Evolutionary conservation across 2,329 filamentous ascomycete species (phyloP), one percentile per base, ranked within the genome.

Genomic region (Xylaria sp.): DNA sequence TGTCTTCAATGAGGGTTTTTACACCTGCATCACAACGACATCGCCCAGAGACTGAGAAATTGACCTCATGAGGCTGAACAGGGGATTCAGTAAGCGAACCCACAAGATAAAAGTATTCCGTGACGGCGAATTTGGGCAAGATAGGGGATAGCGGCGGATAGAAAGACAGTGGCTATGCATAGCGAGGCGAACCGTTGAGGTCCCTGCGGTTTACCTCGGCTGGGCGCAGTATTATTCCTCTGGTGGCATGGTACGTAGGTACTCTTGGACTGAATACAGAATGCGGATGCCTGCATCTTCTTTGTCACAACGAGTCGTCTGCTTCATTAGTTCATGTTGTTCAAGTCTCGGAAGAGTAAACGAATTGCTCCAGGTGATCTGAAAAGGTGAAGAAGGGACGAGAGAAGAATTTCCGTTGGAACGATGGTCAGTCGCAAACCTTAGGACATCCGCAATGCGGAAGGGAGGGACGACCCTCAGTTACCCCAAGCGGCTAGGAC

Each of bases 281-380:
- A 53, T 54, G 47, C 39, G 47, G 37, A 47, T 57, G 54, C 59
- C 55, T 60, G 11, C 37, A 34, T 23, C 8, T 30, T 9, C 18
- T 50, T 34, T 13, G 6, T 13, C 48, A 34, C 19, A 8, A 50
- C 19, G 10, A 11, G 19, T 34, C 11, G 23, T 34, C 13, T 10
- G 9, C 30, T 34, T 18, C 16, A 19, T 49, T 1, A 8, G 8
- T 49, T 49, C 7, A 50, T 4, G 23, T 50, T 50, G 48, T 34
- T 34, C 18, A 19, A 8, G 11, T 4, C 6, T 50, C 2, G 23
- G 6, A n/a, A 50, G 34, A 46, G 11, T 16, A n/a, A 46, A 46
- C n/a, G 42, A 1, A 46, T 30, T 3, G 5, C 13, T 46, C 13
- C 42, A 13, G n/a, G 13, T 46, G 42, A 46, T 11, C 42, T 6